phyloP scores from a whole-genome alignment of 768 basidiomycete genomes.

The Leccinum imitatum region DNA sequence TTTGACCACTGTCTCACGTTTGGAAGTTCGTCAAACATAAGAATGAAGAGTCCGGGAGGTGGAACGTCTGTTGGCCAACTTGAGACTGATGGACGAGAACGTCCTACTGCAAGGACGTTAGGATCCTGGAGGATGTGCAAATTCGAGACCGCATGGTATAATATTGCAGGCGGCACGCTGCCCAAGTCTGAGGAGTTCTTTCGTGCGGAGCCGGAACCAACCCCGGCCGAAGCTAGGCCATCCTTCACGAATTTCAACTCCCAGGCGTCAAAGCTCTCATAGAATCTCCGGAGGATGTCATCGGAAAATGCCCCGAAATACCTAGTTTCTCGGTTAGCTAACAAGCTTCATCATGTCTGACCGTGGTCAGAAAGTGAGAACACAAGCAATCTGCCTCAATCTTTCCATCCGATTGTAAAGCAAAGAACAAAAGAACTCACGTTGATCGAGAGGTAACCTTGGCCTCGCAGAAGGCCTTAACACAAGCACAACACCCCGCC shows the following conservation, averaged over 20 bases:
- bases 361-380: constrained; percentile 11
- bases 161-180: constrained; percentile 46
- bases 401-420: background rate
- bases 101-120: constrained; percentile 39
- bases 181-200: constrained; percentile 33
- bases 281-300: constrained; percentile 55
- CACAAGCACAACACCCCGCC: constrained; percentile 66
- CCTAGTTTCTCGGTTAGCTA: constrained; percentile 39
- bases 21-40: constrained; percentile 50
- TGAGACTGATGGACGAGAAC: constrained; percentile 27
- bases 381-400: constrained; percentile 8
- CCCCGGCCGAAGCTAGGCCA: constrained; percentile 40
- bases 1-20: constrained; percentile 62
- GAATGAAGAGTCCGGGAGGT: constrained; percentile 58
- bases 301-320: constrained; percentile 70
- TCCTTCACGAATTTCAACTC: constrained; percentile 54
- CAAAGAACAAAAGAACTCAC: constrained; percentile 48
- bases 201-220: constrained; percentile 7
- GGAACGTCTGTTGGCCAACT: constrained; percentile 60
- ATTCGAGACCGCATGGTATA: constrained; percentile 66
- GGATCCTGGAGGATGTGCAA: constrained; percentile 54
- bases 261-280: constrained; percentile 62
- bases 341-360: constrained; percentile 1
- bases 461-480: constrained; percentile 59
- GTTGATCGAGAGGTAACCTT: constrained; percentile 65